Conservation (phyloP, 1,284 basidiomycete species). For the Pterulicium gracile region DNA sequence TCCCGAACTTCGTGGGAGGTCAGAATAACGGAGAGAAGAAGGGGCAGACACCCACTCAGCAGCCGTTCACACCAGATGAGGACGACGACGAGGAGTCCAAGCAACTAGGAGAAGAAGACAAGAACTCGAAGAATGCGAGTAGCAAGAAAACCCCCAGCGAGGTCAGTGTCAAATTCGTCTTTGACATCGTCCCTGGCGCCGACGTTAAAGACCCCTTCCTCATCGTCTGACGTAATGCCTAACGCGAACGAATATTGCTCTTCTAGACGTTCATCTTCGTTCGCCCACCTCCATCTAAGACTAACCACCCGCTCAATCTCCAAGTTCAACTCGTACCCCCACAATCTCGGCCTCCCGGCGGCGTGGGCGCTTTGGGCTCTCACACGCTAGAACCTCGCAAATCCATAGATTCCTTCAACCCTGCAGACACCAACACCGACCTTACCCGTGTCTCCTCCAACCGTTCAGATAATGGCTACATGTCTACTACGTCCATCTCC, state of each 20-base stretch:
- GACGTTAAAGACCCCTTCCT: background rate
- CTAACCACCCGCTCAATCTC: conserved; percentile 83
- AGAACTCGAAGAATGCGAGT: conserved; percentile 18
- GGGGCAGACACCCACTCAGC: conserved; percentile 10
- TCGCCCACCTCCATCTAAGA: conserved; percentile 72
- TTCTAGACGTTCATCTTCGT: conserved; percentile 76
- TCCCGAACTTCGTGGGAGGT: conserved; percentile 46
- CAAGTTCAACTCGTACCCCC: conserved; percentile 89
- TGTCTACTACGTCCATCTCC: conserved; percentile 33
- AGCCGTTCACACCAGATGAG: conserved; percentile 17
- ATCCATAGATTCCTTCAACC: conserved; percentile 23
- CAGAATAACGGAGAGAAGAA: conserved; percentile 14
- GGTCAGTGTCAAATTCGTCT: conserved; percentile 24
- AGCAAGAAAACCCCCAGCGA: conserved; percentile 43
- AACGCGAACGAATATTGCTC: conserved; percentile 8
- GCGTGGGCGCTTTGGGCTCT: background rate
- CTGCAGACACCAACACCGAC: conserved; percentile 14
- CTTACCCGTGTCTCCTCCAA: conserved; percentile 29
- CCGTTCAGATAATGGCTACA: conserved; percentile 43
- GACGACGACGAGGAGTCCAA: conserved; percentile 14
- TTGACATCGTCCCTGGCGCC: conserved; percentile 7
- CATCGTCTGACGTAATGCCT: conserved; percentile 7
- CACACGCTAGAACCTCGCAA: conserved; percentile 21
- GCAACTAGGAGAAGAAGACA: conserved; percentile 17
- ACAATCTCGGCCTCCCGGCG: conserved; percentile 31